Base-by-base conservation (phyloP, 1,284 basidiomycete species). In the Malassezia obtusa region DNA sequence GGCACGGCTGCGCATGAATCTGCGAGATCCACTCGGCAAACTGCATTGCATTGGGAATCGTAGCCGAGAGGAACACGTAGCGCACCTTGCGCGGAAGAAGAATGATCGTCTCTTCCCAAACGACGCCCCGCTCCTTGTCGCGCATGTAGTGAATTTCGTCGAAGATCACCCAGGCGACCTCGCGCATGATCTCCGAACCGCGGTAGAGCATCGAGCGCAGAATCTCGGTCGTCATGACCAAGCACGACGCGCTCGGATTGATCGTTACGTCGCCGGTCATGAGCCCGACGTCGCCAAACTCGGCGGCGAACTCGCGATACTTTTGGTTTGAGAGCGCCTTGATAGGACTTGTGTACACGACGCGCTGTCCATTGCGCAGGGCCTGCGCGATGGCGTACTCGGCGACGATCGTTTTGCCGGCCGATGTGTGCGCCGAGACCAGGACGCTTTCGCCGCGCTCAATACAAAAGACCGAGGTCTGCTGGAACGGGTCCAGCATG, bases 251-350 rank as follows among this genome's bases (percentile, higher is more conserved):
- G 3, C 85, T 85, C 2, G 92, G 92, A 74, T 98, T 98, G 74
- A 98, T 96, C 0, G 94, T 98, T n/a, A 98, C 90, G 77, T 99
- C 94, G 73, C 94, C 91, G 1, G 94, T 99, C 94, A 99, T 98
- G 25, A 99, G 80, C 17, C 94, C 94, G 41, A 98, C 94, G 70
- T 98, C 92, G 22, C 89, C 87, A 75, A 99, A 99, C 67, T 90
- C 88, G 45, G 88, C 90, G 31, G 87, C 78, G 83, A 99, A 87
- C 76, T 99, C 94, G 73, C 94, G 84, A 76, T 94, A 99, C 77
- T 98, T 98, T 76, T 98, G 92, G 75, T 98, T 95, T 68, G 89
- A 94, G 61, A 98, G 78, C 3, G 91, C 90, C 83, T 99, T 99
- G 79, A 99, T 99, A 50, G 94, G 94, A 80, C 87, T 90, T 17